A percentile compares a stretch with the other conserved stretches of the same genome.
These are phyloP conservation scores for Russula brevipes DNA, from an alignment of 768 basidiomycete genomes.

Conservation along the genomic window DNA sequence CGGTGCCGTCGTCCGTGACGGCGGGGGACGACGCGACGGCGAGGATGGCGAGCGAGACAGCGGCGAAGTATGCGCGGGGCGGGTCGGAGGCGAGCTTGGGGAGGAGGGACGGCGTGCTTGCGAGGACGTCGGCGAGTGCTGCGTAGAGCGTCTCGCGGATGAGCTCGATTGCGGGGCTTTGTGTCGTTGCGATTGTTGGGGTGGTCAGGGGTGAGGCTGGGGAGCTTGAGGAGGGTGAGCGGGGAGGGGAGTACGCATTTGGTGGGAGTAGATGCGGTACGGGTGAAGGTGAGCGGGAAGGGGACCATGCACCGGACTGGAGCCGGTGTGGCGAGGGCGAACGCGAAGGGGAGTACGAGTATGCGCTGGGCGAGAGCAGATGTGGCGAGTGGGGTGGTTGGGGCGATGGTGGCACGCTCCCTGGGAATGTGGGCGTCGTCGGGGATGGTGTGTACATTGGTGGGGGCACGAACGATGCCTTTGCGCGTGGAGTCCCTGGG, in stretches of 20 bases:
- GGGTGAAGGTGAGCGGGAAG: too few relatives aligned
- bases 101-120: slow-evolving; percentile 49
- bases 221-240: neutral
- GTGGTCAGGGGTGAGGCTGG: neutral
- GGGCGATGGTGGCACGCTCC: slow-evolving; percentile 18
- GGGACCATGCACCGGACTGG: too few relatives aligned
- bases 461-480: slow-evolving; percentile 66
- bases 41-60: slow-evolving; percentile 68
- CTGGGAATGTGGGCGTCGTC: slow-evolving; percentile 22
- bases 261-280: slow-evolving; percentile 15
- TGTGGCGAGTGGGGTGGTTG: slow-evolving; percentile 21
- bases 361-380: slow-evolving; percentile 25
- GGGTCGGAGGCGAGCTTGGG: slow-evolving; percentile 56
- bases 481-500: slow-evolving; percentile 34
- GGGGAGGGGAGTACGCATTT: slow-evolving; percentile 18
- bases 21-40: slow-evolving; percentile 50
- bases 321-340: too few relatives aligned
- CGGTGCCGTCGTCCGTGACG: slow-evolving; percentile 44
- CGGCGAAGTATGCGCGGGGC: slow-evolving; percentile 72
- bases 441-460: slow-evolving; percentile 46
- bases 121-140: slow-evolving; percentile 64
- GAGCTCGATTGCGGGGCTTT: slow-evolving; percentile 59
- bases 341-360: slow-evolving; percentile 16
- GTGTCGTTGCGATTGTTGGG: slow-evolving; percentile 35
- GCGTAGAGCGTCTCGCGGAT: slow-evolving; percentile 89